phyloP scores from a whole-genome alignment of 768 basidiomycete genomes.

The Pleurotus tuber-regium region DNA sequence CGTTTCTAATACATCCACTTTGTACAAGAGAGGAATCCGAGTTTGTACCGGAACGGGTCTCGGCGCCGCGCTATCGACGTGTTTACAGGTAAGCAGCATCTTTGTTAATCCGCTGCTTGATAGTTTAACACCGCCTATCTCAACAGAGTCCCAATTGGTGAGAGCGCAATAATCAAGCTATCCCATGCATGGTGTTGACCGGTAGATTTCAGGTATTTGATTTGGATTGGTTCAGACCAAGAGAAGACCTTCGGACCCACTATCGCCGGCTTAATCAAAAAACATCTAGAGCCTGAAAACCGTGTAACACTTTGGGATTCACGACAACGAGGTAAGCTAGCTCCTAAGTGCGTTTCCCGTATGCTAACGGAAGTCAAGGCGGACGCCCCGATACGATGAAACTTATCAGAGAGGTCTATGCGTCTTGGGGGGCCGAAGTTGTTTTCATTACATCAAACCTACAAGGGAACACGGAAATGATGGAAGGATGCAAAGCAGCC shows the following conservation, averaged over 20 bases:
- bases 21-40: slow-evolving; percentile 80
- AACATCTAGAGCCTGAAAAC: slow-evolving; percentile 59
- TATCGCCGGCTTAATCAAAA: slow-evolving; percentile 67
- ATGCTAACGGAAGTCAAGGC: slow-evolving; percentile 25
- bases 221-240: slow-evolving; percentile 85
- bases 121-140: neutral
- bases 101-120: slow-evolving; percentile 6
- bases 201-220: slow-evolving; percentile 66
- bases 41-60: slow-evolving; percentile 86
- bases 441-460: slow-evolving; percentile 83
- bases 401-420: slow-evolving; percentile 67
- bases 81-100: slow-evolving; percentile 65
- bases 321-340: slow-evolving; percentile 52
- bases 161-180: slow-evolving; percentile 14
- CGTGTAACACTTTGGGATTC: slow-evolving; percentile 80
- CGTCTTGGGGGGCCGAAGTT: slow-evolving; percentile 80
- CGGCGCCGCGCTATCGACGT: slow-evolving; percentile 78
- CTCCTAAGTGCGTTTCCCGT: neutral
- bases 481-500: slow-evolving; percentile 73
- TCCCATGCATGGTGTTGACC: neutral
- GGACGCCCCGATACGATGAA: slow-evolving; percentile 81
- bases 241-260: slow-evolving; percentile 85
- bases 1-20: slow-evolving; percentile 72
- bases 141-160: slow-evolving; percentile 47
- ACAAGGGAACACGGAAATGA: slow-evolving; percentile 77